phyloP scores from a whole-genome alignment of 108 stramenopile species.

The Aurantiochytrium sp. region DNA sequence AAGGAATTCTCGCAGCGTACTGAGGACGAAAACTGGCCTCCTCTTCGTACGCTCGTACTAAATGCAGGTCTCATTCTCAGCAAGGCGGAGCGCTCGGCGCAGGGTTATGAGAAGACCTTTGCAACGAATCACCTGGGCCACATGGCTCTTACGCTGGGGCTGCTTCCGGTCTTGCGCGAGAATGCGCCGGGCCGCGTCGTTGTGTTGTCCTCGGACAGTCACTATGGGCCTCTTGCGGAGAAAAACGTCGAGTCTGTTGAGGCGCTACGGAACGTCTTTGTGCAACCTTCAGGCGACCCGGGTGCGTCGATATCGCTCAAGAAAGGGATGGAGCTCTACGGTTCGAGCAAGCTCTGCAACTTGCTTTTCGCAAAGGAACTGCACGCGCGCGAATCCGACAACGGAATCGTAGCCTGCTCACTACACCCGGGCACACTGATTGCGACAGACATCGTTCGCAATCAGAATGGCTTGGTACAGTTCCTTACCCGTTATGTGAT shows the following conservation, averaged over 20 bases:
- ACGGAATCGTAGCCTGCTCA: not conserved
- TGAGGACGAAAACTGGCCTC: not conserved
- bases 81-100: not conserved
- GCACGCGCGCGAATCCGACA: not conserved
- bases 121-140: constrained; percentile 22
- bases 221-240: not conserved
- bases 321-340: not conserved
- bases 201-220: not conserved
- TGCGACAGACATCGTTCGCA: not conserved
- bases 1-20: not conserved
- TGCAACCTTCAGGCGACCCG: not conserved
- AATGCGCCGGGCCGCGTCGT: not conserved
- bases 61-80: constrained; percentile 25
- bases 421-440: not conserved
- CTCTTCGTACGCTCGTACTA: constrained; percentile 21
- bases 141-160: constrained; percentile 2
- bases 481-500: not conserved
- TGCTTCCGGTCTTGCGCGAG: not conserved
- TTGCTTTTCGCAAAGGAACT: not conserved
- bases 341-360: not conserved
- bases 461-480: not conserved
- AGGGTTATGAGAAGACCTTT: constrained; percentile 24
- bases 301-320: not conserved
- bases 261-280: not conserved
- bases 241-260: not conserved